Evolutionary conservation across 1,284 basidiomycete genomes (phyloP).

Genomic region (Pseudozyma sp.): DNA sequence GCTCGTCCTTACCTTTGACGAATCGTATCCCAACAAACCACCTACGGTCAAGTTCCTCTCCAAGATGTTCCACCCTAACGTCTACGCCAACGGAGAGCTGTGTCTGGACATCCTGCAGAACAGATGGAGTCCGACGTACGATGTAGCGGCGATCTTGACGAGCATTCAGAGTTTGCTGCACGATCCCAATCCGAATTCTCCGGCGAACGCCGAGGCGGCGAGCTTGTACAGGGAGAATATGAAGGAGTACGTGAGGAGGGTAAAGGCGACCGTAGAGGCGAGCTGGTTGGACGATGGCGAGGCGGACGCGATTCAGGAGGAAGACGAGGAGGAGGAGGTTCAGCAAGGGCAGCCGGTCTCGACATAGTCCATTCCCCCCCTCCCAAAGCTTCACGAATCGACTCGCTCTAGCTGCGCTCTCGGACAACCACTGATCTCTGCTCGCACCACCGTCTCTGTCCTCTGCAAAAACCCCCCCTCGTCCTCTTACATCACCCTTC

Average conservation of each 20-base stretch:
- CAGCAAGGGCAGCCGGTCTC: not conserved
- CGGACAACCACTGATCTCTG: too few relatives aligned
- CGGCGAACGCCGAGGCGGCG: slow-evolving; percentile 96
- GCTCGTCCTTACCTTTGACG: slow-evolving; percentile 92
- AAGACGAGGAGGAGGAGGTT: slow-evolving; percentile 24
- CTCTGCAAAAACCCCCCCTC: too few relatives aligned
- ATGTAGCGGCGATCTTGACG: slow-evolving; percentile 96
- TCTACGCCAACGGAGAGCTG: slow-evolving; percentile 96
- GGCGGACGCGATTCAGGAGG: slow-evolving; percentile 29
- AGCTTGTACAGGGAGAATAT: slow-evolving; percentile 96
- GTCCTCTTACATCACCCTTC: too few relatives aligned
- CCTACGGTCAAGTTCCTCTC: slow-evolving; percentile 96
- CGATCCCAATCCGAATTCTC: slow-evolving; percentile 94
- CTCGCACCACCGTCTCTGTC: too few relatives aligned
- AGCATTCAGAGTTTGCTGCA: slow-evolving; percentile 94
- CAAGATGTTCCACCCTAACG: slow-evolving; percentile 99
- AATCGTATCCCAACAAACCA: slow-evolving; percentile 97
- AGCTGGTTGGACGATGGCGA: slow-evolving; percentile 68
- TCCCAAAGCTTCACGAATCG: too few relatives aligned
- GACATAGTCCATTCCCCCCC: not conserved
- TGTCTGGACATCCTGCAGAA: slow-evolving; percentile 98
- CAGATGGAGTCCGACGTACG: slow-evolving; percentile 97
- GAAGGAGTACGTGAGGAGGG: slow-evolving; percentile 94
- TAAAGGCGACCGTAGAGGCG: slow-evolving; percentile 75
- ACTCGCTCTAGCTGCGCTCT: too few relatives aligned